These are phyloP conservation scores for Lanzia echinophila DNA, from an alignment of 2,329 filamentous ascomycete species.

Conservation along the genomic window DNA sequence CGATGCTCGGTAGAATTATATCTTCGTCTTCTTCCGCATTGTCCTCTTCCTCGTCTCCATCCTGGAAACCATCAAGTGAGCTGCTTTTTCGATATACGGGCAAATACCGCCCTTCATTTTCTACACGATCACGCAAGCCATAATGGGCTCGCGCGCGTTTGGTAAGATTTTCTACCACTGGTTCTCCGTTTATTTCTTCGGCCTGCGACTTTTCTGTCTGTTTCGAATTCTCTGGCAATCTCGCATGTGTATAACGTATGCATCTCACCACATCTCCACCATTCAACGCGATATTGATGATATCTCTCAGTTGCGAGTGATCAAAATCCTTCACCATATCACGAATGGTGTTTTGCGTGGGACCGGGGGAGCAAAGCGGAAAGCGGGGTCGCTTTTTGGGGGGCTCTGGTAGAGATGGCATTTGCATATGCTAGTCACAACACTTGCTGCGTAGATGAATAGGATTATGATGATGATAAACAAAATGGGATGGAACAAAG, in stretches of 20 bases:
- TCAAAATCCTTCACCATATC: background rate
- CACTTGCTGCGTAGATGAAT: background rate
- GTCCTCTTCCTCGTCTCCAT: too few relatives aligned
- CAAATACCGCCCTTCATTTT: too few relatives aligned
- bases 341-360: background rate
- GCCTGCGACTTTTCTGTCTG: background rate
- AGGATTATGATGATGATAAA: background rate
- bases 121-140: too few relatives aligned
- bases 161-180: background rate
- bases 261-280: background rate
- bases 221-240: background rate
- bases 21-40: too few relatives aligned
- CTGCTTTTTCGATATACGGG: too few relatives aligned
- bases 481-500: background rate
- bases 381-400: background rate
- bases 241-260: conserved; percentile 2
- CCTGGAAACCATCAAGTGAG: too few relatives aligned
- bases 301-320: background rate
- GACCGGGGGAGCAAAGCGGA: background rate
- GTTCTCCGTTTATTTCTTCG: background rate
- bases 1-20: too few relatives aligned
- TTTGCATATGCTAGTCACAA: background rate
- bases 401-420: background rate
- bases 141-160: too few relatives aligned
- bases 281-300: background rate